phyloP scores from a whole-genome alignment of 2,329 filamentous ascomycete species.

The Fusarium multiceps region DNA sequence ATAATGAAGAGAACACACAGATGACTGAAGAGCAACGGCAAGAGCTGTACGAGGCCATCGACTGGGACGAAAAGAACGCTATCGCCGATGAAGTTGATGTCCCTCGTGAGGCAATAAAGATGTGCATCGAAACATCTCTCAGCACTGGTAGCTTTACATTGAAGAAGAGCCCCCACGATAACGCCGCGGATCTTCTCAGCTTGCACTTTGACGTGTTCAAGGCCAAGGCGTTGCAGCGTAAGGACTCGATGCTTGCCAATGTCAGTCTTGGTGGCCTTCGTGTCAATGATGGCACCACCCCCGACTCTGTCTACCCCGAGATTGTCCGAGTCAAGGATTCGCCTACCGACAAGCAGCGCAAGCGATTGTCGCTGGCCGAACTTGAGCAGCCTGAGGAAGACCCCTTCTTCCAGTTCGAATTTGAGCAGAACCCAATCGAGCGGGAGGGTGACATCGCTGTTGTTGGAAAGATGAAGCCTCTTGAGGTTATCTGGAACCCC shows the following conservation, averaged over 20 bases:
- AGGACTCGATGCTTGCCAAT: conserved; percentile 90
- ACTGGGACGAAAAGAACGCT: conserved; percentile 96
- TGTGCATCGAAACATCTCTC: conserved; percentile 93
- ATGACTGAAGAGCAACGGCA: conserved; percentile 97
- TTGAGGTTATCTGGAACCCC: conserved; percentile 98
- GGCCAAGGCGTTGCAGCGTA: conserved; percentile 87
- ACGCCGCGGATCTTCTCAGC: conserved; percentile 83
- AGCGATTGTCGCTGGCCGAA: conserved; percentile 64
- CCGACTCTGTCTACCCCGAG: conserved; percentile 90
- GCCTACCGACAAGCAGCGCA: conserved; percentile 61
- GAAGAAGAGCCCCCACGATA: conserved; percentile 72
- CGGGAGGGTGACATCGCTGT: conserved; percentile 91
- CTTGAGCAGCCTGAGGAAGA: conserved; percentile 67
- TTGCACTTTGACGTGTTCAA: conserved; percentile 95
- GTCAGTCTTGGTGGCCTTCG: conserved; percentile 91
- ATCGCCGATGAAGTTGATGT: conserved; percentile 88
- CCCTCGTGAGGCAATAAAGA: conserved; percentile 89
- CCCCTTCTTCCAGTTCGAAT: conserved; percentile 89
- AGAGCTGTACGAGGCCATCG: conserved; percentile 96
- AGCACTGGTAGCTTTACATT: conserved; percentile 96
- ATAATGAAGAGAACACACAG: conserved; percentile 76
- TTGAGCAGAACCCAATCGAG: conserved; percentile 96
- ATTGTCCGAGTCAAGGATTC: conserved; percentile 96
- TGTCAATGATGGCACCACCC: conserved; percentile 94
- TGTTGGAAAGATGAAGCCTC: conserved; percentile 89